Base-by-base conservation (phyloP, 257 asterid species). In the Fraxinus americana region DNA sequence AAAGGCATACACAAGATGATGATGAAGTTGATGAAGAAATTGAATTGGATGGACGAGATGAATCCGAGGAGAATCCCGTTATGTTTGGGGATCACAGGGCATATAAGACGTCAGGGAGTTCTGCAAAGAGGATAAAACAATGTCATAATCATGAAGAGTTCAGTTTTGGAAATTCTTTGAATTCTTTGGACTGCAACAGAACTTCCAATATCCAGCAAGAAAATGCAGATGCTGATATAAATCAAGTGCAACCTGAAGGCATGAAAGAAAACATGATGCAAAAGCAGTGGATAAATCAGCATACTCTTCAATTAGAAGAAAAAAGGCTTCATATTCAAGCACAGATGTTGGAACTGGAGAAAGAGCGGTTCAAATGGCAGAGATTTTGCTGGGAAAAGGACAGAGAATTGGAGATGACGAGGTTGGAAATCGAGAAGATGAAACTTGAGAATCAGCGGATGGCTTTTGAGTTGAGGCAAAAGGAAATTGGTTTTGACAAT, bases 21-120 rank as follows among this genome's bases (percentile, higher is more conserved):
- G 91, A 90, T 21, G 97, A 91, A 41, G 88, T 81, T 29, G 92
- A 85, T 74, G 88, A 80, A 19, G 94, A 90, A 38, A 81, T 52
- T 23, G 91, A 90, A 12, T 45, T 82, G 71, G 90, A 86, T 19
- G 90, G 88, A 29, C 88, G 35, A 25, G 90, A 87, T 65, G 94
- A 82, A 19, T 71, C 65, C 6, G 96, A 85, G 73, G 93, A 87
- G 67, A 80, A 73, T 84, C 85, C 77, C 29, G 59, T 34, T 21
- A 43, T 80, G 21, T 80, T 74, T 39, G 86, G 77, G 59, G 85
- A 85, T 41, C 84, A 69, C 23, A 21, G 77, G 63, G 43, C 74
- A 70, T 73, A 67, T 72, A 80, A 79, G 63, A 41, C 63, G 45
- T 32, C 65, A 0, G 85, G 81, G 32, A 79, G 79, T 45, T 77